Base-by-base conservation (phyloP, 1,139 yeast genomes). In the Zygosaccharomyces pseudobailii region DNA sequence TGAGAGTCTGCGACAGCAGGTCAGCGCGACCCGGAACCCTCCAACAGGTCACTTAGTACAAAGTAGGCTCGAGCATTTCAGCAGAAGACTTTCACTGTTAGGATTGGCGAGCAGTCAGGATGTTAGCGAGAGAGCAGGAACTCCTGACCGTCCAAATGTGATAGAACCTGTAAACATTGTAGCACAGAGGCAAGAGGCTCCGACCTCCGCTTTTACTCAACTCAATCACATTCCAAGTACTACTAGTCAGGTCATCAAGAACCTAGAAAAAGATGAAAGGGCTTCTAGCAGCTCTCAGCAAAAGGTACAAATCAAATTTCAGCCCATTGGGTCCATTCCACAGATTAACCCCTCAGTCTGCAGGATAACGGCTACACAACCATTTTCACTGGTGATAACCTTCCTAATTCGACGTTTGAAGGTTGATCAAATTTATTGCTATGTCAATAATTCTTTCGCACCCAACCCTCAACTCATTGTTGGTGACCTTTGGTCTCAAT, bases 391-490 rank as follows among this genome's bases (percentile, higher is more conserved):
- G 40, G 46, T 64, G 1, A 46, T 55, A 3, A 32, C 51, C n/a
- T 64, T 63, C 38, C 42, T 64, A 10, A 45, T 51, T 39, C 50
- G 48, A 45, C 54, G 51, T 36, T 37, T 64, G 36, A 58, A 56
- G 36, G 46, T 61, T 20, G 49, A 55, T 2, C 47, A 55, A 30
- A 58, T 65, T 4, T 58, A 59, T 45, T 63, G 68, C 44, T 65
- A 65, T 42, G 51, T 65, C 8, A 65, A 63, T 44, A 65, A 61
- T 42, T 64, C 69, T 3, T 65, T 64, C 52, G 67, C 68, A 4
- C 68, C 68, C 3, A 59, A 58, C 21, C 67, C 67, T 1, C 58
- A 61, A 31, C 67, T 63, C 43, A 54, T 43, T 17, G 55, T 65
- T 1, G 67, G 67, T 3, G 64, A 62, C 19, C 48, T 65, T 4